These are phyloP conservation scores for thale cress (Arabidopsis thaliana) DNA, from an alignment of 345 rosid genomes.

Conservation along the genomic window TAIR10.1 NC_003071.7:15209001-15209500, in stretches of 20 bases:
- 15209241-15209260: constrained; percentile 33
- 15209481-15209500: constrained; percentile 63
- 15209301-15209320: constrained; percentile 43
- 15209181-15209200: not conserved
- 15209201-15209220: not conserved
- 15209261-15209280: constrained; percentile 29
- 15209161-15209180: constrained; percentile 39
- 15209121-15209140: constrained; percentile 56
- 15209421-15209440: constrained; percentile 48
- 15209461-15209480: constrained; percentile 68
- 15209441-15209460: constrained; percentile 55
- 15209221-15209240: constrained; percentile 16
- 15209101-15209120: constrained; percentile 65
- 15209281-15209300: constrained; percentile 51
- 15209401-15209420: constrained; percentile 63
- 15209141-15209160: constrained; percentile 70
- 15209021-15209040: constrained; percentile 65
- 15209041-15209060: constrained; percentile 66
- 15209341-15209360: constrained; percentile 60
- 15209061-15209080: constrained; percentile 54
- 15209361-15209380: constrained; percentile 83
- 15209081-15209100: constrained; percentile 60
- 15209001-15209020: constrained; percentile 59
- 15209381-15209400: constrained; percentile 66
- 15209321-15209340: constrained; percentile 47